Conservation (phyloP, 1,139 yeast species). For the Petasospora fabianii region DNA sequence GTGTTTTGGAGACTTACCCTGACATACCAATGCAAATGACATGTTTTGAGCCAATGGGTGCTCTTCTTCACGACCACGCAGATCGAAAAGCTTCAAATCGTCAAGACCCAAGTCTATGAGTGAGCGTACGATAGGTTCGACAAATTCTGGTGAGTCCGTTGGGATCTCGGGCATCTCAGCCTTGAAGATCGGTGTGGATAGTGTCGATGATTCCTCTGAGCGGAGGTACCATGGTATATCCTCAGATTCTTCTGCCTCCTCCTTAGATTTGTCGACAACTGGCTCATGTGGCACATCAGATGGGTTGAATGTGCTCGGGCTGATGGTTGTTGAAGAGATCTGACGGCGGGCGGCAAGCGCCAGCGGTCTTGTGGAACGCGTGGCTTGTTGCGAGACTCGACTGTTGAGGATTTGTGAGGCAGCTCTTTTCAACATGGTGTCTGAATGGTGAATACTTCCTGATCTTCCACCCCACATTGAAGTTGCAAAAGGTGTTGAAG, state of each 20-base stretch:
- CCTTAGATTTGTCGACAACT: slow-evolving; percentile 2
- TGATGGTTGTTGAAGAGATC: not conserved
- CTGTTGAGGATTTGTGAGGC: too few relatives aligned
- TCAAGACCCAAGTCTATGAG: slow-evolving; percentile 59
- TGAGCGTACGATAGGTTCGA: slow-evolving; percentile 43
- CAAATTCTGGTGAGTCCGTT: slow-evolving; percentile 45
- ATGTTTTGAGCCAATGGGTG: slow-evolving; percentile 41
- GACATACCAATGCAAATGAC: slow-evolving; percentile 58
- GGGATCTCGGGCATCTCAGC: slow-evolving; percentile 52
- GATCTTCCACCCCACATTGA: too few relatives aligned
- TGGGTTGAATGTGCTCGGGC: not conserved
- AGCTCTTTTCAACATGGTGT: too few relatives aligned
- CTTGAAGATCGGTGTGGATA: slow-evolving; percentile 32
- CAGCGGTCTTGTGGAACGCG: not conserved
- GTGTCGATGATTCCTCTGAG: slow-evolving; percentile 42
- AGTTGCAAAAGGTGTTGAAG: too few relatives aligned
- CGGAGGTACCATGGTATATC: slow-evolving; percentile 62
- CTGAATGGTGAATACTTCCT: too few relatives aligned
- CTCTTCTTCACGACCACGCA: slow-evolving; percentile 43
- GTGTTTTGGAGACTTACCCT: slow-evolving; percentile 79
- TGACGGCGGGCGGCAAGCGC: not conserved
- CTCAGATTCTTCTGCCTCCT: slow-evolving; percentile 12
- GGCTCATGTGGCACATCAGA: too few relatives aligned
- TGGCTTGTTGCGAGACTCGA: too few relatives aligned
- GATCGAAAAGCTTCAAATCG: slow-evolving; percentile 58